Percentiles rank a stretch among this genome's conserved stretches.
These are phyloP conservation scores for Coemansia sp. DNA, from an alignment of 192 early-diverging fungal genomes.

Conservation along the genomic window DNA sequence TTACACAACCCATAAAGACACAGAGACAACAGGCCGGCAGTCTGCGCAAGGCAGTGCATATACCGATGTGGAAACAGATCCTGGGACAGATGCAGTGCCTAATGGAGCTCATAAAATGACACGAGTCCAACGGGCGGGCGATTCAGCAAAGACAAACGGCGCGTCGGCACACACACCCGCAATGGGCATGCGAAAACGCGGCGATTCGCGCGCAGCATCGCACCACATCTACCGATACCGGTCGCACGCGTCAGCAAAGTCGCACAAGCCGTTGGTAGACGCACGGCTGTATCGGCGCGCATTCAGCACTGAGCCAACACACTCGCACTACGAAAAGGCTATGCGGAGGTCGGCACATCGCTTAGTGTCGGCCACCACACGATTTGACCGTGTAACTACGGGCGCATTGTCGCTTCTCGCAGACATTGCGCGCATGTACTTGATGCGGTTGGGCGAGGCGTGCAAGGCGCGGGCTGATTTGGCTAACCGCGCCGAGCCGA, in stretches of 20 bases:
- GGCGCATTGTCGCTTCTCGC: slow-evolving; percentile 37
- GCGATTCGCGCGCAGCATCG: not conserved
- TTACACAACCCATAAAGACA: slow-evolving; percentile 15
- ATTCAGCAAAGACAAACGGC: slow-evolving; percentile 2
- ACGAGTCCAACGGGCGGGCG: not conserved
- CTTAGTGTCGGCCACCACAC: slow-evolving; percentile 43
- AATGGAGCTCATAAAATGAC: not conserved
- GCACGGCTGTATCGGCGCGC: slow-evolving; percentile 20
- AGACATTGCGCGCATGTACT: slow-evolving; percentile 40
- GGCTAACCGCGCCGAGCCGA: slow-evolving; percentile 41
- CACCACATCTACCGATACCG: slow-evolving; percentile 4
- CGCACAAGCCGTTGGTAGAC: slow-evolving; percentile 22
- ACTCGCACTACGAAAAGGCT: slow-evolving; percentile 30
- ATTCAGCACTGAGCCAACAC: slow-evolving; percentile 6
- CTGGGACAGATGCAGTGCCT: not conserved
- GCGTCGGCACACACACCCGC: not conserved
- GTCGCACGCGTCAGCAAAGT: slow-evolving; percentile 3
- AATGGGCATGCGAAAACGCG: not conserved
- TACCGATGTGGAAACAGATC: slow-evolving; percentile 8
- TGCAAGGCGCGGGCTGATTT: slow-evolving; percentile 43
- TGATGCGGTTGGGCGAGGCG: slow-evolving; percentile 48
- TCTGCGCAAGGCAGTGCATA: not conserved
- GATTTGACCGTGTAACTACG: slow-evolving; percentile 35
- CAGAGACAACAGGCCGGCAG: not conserved
- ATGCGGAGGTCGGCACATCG: slow-evolving; percentile 51